A percentile compares a stretch with the other conserved stretches of the same genome.
phyloP scores from a whole-genome alignment of 306 rosid genomes.

The Boehmeria nivea region DNA sequence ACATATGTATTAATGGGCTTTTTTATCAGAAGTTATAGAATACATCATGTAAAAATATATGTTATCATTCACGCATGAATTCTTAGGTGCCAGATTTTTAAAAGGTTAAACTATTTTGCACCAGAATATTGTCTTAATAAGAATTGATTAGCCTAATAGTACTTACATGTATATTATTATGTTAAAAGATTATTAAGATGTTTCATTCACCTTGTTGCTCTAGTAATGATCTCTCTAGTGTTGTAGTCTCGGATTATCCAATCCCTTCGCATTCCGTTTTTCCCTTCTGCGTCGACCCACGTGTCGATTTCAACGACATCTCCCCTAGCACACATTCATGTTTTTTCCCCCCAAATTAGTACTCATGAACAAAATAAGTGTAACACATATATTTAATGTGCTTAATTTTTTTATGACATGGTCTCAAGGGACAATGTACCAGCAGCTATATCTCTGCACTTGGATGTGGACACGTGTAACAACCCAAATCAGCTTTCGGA shows the following conservation, averaged over 20 bases:
- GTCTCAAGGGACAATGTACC: slow-evolving; percentile 32
- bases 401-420: too few species aligned
- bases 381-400: too few species aligned
- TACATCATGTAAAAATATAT: too few species aligned
- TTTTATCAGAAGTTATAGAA: too few species aligned
- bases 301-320: slow-evolving; percentile 86
- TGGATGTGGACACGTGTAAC: slow-evolving; percentile 83
- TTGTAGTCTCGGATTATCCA: slow-evolving; percentile 80
- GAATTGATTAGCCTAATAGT: too few species aligned
- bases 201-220: slow-evolving; percentile 65
- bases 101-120: not conserved
- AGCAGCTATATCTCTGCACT: slow-evolving; percentile 74
- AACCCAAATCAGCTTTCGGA: slow-evolving; percentile 84
- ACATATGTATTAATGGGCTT: too few species aligned
- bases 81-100: too few species aligned
- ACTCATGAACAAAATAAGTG: too few species aligned
- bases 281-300: slow-evolving; percentile 91
- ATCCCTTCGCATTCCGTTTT: slow-evolving; percentile 93
- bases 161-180: too few species aligned
- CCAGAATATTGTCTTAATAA: too few species aligned
- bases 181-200: too few species aligned
- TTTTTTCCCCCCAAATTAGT: not conserved
- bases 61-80: too few species aligned
- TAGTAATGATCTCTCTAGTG: slow-evolving; percentile 62
- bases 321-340: slow-evolving; percentile 54